Conservation (phyloP, 2,329 filamentous ascomycete species). For the Fusarium sp. region DNA sequence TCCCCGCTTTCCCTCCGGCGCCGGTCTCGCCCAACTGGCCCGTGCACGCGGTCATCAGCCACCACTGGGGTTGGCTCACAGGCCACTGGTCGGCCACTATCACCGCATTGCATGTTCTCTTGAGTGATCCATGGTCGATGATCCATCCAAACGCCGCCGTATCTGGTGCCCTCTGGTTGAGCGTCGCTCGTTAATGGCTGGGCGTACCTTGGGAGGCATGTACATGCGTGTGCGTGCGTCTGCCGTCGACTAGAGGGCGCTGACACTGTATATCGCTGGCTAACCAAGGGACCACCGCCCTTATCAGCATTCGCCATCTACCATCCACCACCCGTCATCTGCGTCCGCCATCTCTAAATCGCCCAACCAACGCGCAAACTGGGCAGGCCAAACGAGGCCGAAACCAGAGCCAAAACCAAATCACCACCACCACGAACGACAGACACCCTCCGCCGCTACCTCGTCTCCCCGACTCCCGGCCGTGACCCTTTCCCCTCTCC, state of each 20-base stretch:
- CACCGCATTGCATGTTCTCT: conserved; percentile 36
- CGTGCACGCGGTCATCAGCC: conserved; percentile 32
- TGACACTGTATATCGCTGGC: conserved; percentile 22
- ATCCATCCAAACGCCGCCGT: conserved; percentile 27
- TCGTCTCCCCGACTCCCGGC: conserved; percentile 30
- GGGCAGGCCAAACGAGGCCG: conserved; percentile 17
- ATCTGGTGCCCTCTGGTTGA: conserved; percentile 6
- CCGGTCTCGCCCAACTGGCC: conserved; percentile 27
- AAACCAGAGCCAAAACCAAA: conserved; percentile 30
- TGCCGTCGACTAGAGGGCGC: background rate
- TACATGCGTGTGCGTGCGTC: conserved; percentile 2
- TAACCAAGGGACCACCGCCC: conserved; percentile 16
- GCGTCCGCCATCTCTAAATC: conserved; percentile 18
- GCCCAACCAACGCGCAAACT: conserved; percentile 23
- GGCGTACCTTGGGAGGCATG: background rate
- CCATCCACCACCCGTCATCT: conserved; percentile 36
- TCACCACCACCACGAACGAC: conserved; percentile 29
- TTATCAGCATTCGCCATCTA: conserved; percentile 43
- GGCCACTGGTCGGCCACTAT: conserved; percentile 39
- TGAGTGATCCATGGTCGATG: conserved; percentile 19
- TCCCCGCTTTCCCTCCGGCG: conserved; percentile 34
- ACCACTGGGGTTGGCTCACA: conserved; percentile 9
- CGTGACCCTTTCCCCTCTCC: conserved; percentile 32
- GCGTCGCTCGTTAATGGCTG: conserved; percentile 16
- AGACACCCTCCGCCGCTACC: conserved; percentile 8